Evolutionary conservation across 2,329 filamentous ascomycete genomes (phyloP).

Genomic region (Furcasterigmium sp.): DNA sequence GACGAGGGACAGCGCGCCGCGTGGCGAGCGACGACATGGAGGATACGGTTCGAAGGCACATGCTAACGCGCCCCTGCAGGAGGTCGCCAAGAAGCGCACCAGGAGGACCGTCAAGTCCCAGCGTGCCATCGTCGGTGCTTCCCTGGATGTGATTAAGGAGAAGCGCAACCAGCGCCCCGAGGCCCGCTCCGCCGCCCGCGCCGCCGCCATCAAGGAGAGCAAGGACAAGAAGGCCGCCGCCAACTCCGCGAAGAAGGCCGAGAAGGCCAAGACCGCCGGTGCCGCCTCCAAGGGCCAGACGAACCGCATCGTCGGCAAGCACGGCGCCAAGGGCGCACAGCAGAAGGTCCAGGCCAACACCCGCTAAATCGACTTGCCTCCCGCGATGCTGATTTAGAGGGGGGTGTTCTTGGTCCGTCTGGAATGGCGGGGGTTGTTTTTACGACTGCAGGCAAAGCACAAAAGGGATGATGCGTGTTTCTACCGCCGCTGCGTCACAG

Average conservation of each 20-base stretch:
- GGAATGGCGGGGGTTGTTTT: neutral
- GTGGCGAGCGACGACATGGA: neutral
- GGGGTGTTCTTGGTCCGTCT: neutral
- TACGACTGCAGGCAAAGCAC: too few relatives aligned
- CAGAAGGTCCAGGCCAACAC: slow-evolving; percentile 80
- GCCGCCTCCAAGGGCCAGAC: slow-evolving; percentile 70
- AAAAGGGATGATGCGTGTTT: too few relatives aligned
- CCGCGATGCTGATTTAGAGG: neutral
- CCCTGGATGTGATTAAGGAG: slow-evolving; percentile 99
- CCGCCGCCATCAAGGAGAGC: slow-evolving; percentile 87
- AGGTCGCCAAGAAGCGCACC: slow-evolving; percentile 99
- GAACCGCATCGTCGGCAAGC: slow-evolving; percentile 85
- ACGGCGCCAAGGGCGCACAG: slow-evolving; percentile 87
- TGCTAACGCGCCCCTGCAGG: slow-evolving; percentile 59
- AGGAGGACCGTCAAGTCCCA: slow-evolving; percentile 98
- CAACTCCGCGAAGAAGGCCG: slow-evolving; percentile 92
- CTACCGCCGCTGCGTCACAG: too few relatives aligned
- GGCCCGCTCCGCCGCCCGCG: slow-evolving; percentile 86
- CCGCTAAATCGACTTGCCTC: slow-evolving; percentile 68
- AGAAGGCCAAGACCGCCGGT: slow-evolving; percentile 94
- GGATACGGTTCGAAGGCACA: neutral
- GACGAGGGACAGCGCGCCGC: neutral
- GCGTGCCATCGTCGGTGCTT: slow-evolving; percentile 98
- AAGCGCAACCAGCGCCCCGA: slow-evolving; percentile 91
- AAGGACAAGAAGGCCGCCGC: slow-evolving; percentile 96